phyloP scores from a whole-genome alignment of 2,329 filamentous ascomycete species.

The Aspergillus bombycis region DNA sequence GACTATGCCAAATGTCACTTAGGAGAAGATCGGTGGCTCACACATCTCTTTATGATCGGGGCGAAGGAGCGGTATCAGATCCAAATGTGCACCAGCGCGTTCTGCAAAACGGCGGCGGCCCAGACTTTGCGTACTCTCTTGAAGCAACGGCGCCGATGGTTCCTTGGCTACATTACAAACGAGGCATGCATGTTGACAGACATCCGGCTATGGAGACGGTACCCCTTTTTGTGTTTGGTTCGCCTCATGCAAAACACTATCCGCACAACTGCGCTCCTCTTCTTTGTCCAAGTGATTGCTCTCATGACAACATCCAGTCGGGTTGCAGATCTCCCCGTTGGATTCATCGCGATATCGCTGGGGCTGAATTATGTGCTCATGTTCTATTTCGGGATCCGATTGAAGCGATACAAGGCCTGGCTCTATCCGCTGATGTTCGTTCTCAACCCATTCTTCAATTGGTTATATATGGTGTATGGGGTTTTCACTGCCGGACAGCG shows the following conservation, averaged over 20 bases:
- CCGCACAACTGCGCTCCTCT: conserved; percentile 87
- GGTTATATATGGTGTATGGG: conserved; percentile 96
- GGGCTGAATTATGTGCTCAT: conserved; percentile 94
- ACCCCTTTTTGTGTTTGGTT: conserved; percentile 82
- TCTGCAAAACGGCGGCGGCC: conserved; percentile 97
- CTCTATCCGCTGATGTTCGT: conserved; percentile 95
- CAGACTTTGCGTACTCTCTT: conserved; percentile 82
- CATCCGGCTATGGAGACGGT: conserved; percentile 85
- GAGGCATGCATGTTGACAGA: conserved; percentile 98
- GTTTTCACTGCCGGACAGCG: conserved; percentile 93
- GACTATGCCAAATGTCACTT: conserved; percentile 95
- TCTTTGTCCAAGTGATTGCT: conserved; percentile 90
- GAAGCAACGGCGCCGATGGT: conserved; percentile 96
- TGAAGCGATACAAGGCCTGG: conserved; percentile 90
- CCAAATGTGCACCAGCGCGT: conserved; percentile 95
- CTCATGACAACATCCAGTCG: conserved; percentile 81
- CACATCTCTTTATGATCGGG: conserved; percentile 98
- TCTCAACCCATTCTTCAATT: conserved; percentile 95
- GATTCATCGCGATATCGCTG: conserved; percentile 89
- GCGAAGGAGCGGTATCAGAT: conserved; percentile 93
- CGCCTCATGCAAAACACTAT: conserved; percentile 97
- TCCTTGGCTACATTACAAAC: conserved; percentile 95
- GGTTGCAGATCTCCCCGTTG: conserved; percentile 78
- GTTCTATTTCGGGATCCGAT: conserved; percentile 89
- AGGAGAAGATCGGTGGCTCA: conserved; percentile 95